Percentiles rank a stretch among this genome's conserved stretches.
These are phyloP conservation scores for Mycena polygramma DNA, from an alignment of 768 basidiomycete genomes.

Conservation along the genomic window DNA sequence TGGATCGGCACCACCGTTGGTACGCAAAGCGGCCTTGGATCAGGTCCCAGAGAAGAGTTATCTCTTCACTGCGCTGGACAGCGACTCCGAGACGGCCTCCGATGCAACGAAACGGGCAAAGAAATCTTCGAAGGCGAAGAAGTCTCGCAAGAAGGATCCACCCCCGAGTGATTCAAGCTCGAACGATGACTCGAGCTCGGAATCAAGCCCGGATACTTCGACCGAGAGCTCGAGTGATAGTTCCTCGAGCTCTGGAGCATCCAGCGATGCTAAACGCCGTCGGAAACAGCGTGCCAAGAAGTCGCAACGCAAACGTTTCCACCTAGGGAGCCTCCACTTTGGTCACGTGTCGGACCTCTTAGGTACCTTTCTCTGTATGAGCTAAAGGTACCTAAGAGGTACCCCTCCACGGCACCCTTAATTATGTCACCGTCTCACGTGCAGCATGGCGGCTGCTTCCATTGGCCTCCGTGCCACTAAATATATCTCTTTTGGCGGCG, in stretches of 20 bases:
- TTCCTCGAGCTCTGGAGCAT: not conserved
- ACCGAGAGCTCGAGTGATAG: not conserved
- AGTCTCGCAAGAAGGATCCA: conserved; percentile 8
- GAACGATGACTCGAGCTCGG: conserved; percentile 4
- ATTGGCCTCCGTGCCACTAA: too few relatives aligned
- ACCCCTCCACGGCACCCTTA: too few relatives aligned
- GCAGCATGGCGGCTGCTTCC: too few relatives aligned
- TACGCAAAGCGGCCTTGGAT: not conserved
- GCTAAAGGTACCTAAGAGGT: too few relatives aligned
- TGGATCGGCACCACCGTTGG: not conserved
- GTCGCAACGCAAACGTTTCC: not conserved
- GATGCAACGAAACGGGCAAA: not conserved
- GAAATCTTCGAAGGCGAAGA: too few relatives aligned
- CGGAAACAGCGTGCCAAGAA: conserved; percentile 3
- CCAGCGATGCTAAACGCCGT: not conserved
- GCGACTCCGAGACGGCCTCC: not conserved
- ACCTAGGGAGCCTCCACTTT: too few relatives aligned
- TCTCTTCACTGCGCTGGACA: not conserved
- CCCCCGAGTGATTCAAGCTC: too few relatives aligned
- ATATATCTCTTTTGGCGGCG: too few relatives aligned
- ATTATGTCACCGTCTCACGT: too few relatives aligned
- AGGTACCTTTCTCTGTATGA: too few relatives aligned
- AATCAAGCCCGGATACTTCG: not conserved
- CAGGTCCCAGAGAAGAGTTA: conserved; percentile 4
- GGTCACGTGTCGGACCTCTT: too few relatives aligned